phyloP scores from a whole-genome alignment of 768 basidiomycete species.

The Tulasnella sp. region DNA sequence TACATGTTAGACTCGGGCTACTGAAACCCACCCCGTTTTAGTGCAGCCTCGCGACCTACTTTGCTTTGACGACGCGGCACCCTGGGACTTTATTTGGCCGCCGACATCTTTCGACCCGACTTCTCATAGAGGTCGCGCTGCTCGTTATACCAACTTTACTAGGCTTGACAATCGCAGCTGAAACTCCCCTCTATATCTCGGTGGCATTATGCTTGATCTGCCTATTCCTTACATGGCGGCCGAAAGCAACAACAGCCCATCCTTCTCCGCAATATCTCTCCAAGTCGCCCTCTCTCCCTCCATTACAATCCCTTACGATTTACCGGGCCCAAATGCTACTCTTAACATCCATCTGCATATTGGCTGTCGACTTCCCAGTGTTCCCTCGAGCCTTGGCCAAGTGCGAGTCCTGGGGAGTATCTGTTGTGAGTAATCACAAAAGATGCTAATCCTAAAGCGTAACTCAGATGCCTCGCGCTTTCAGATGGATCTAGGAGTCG shows the following conservation, averaged over 20 bases:
- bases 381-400: conserved; percentile 86
- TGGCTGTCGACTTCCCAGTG: conserved; percentile 90
- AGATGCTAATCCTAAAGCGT: not conserved
- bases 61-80: conserved; percentile 41
- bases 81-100: conserved; percentile 25
- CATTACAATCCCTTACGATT: conserved; percentile 66
- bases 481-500: conserved; percentile 97
- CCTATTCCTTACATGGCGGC: conserved; percentile 21
- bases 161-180: conserved; percentile 67
- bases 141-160: conserved; percentile 71
- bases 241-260: conserved; percentile 5
- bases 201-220: conserved; percentile 22
- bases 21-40: conserved; percentile 34
- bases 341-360: conserved; percentile 79
- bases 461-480: not conserved
- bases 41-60: conserved; percentile 65
- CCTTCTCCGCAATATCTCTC: not conserved
- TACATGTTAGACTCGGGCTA: too few relatives aligned
- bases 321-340: conserved; percentile 95
- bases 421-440: conserved; percentile 60
- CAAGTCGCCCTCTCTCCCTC: conserved; percentile 22
- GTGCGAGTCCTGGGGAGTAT: conserved; percentile 89
- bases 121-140: conserved; percentile 47
- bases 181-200: conserved; percentile 44
- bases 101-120: conserved; percentile 12